Evolutionary conservation across 148 eudicot genomes (phyloP).

Genomic region (Rhododendron molle): DNA sequence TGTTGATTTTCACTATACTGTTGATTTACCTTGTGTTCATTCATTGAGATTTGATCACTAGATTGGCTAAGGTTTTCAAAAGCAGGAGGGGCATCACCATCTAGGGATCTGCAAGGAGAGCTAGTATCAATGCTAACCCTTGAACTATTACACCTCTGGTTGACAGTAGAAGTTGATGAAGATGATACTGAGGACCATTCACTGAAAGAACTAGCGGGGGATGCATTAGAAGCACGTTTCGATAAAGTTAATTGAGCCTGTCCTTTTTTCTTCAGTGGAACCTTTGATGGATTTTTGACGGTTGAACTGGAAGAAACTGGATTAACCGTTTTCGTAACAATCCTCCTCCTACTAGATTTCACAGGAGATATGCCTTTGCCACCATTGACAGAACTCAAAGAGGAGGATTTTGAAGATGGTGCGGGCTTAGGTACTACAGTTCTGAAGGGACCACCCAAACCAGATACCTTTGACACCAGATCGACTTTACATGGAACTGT

Average conservation of each 20-base stretch:
- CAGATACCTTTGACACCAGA: slow-evolving; percentile 27
- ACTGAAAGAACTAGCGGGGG: slow-evolving; percentile 91
- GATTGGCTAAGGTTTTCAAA: slow-evolving; percentile 18
- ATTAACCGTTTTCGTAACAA: slow-evolving; percentile 25
- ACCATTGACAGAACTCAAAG: slow-evolving; percentile 31
- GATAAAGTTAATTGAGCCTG: slow-evolving; percentile 35
- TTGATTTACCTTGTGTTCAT: slow-evolving; percentile 23
- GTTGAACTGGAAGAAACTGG: slow-evolving; percentile 40
- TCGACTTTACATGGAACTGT: slow-evolving; percentile 42
- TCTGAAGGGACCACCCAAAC: slow-evolving; percentile 34
- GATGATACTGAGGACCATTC: slow-evolving; percentile 86
- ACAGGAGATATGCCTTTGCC: slow-evolving; percentile 34
- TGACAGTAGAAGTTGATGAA: slow-evolving; percentile 55
- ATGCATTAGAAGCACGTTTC: slow-evolving; percentile 43
- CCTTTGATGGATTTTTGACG: slow-evolving; percentile 46
- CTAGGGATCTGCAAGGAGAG: slow-evolving; percentile 27
- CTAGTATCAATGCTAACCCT: slow-evolving; percentile 27
- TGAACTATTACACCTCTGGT: slow-evolving; percentile 32
- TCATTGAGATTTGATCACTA: slow-evolving; percentile 21
- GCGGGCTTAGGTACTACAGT: slow-evolving; percentile 40
- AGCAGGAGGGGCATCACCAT: slow-evolving; percentile 22
- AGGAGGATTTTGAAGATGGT: slow-evolving; percentile 29
- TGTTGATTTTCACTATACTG: slow-evolving; percentile 22
- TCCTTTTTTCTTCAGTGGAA: slow-evolving; percentile 37
- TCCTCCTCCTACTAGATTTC: slow-evolving; percentile 34